Evolutionary conservation across 129 eudicot species (phyloP), one percentile per base, ranked within the genome.

Genomic region (Flaveria trinervia): DNA sequence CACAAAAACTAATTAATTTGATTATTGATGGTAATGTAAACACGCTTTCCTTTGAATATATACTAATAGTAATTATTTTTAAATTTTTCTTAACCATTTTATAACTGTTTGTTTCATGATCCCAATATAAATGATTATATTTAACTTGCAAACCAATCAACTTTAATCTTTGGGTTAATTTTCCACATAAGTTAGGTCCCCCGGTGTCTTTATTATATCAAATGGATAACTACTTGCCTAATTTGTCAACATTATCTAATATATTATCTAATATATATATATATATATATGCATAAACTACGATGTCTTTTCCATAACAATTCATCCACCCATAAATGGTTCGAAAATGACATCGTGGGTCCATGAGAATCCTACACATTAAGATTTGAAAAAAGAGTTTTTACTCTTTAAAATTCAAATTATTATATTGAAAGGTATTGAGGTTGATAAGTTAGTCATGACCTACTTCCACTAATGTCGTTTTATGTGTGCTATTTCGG

Each of bases 181-280:
- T 80, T 80, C 79, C 79, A 54, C 74, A 80, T 73, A 80, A 65
- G 84, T 73, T 80, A 55, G 84, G 84, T 80, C 84, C 74, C 74
- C 41, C 16, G 33, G 30, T 23, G 79, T 65, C 83, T 80, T 80
- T 73, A 17, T 51, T 25, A 72, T 25, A 26, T 65, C 74, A 65
- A 25, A 73, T 80, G 74, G 83, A 80, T 80, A 80, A 72, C 79
- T 54, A 80, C 79, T 65, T 80, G 83, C 22, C 68, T 57, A 74
- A 41, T 73, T 80, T 67, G 79, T 73, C 79, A 80, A 73, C 79
- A 73, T 41, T 73, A 80, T 65, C 83, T 66, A 23, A 79, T 50
- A 16, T 23, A 23, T 23, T 23, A 23, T 23, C 25, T 23, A 23
- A 23, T 23, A n/a, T 23, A 23, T 23, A 0, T 23, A 23, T n/a